Evolutionary conservation across 345 rosid genomes (phyloP), one percentile per base, ranked within the genome.

Genomic region (Citrus trifoliata): DNA sequence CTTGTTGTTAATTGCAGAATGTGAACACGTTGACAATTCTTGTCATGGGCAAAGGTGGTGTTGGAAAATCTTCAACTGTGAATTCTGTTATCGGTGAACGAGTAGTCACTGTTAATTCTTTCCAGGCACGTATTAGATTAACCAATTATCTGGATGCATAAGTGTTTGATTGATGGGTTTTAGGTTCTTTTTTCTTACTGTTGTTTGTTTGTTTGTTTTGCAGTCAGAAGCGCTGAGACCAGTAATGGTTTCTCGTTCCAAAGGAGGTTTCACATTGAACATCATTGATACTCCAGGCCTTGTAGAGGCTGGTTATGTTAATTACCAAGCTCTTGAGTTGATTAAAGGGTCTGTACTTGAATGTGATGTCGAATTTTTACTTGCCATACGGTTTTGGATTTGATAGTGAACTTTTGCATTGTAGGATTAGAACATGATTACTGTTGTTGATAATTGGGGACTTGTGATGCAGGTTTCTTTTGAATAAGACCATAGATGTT

Each of bases 11-110:
- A 71, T 82, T 80, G 73, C 85, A 93, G 97, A 88, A 93, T 65
- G 88, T 90, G 69, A 83, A 82, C 74, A 86, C 88, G 75, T 81
- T 91, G 86, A 93, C 93, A 80, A 85, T 93, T 79, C 90, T 93
- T 88, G 97, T 93, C 67, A 32, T 93, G 92, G 97, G 97, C 46
- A 93, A 93, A 88, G 93, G 93, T 13, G 95, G 97, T 70, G 93
- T 91, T 40, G 97, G 97, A 27, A 93, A 93, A 83, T 93, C 97
- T 76, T 93, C 97, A 22, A 93, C 95, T 14, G 89, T 93, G 81
- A 93, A 91, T 83, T 93, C 97, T 78, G 93, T 93, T 37, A 80
- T 93, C 25, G 89, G 95, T 27, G 97, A 93, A 87, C 93, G 90
- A 76, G 95, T 82, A 24, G 89, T 91, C 76, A 88, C 89, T 82